Evolutionary conservation across 2,329 filamentous ascomycete genomes (phyloP).

Genomic region (Passalora sequoiae): DNA sequence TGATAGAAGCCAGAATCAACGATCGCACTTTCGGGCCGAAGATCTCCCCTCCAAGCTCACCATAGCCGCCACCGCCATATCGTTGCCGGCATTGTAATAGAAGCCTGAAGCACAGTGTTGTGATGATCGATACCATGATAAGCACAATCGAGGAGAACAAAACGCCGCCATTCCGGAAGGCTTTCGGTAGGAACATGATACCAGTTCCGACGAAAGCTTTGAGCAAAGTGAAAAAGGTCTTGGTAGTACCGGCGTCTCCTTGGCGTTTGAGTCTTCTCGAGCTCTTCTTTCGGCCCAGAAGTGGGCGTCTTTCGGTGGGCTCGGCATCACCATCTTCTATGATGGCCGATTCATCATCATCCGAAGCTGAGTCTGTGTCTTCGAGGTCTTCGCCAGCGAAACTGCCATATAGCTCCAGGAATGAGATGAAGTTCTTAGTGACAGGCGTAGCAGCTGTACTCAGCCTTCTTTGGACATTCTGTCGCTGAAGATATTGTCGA

Average conservation of each 20-base stretch:
- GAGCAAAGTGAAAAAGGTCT: slow-evolving; percentile 72
- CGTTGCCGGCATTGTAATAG: slow-evolving; percentile 61
- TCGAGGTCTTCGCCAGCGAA: slow-evolving; percentile 69
- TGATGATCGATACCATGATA: slow-evolving; percentile 59
- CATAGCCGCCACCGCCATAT: slow-evolving; percentile 64
- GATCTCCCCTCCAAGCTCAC: slow-evolving; percentile 65
- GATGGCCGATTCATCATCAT: slow-evolving; percentile 51
- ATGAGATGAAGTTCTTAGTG: slow-evolving; percentile 67
- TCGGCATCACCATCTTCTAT: slow-evolving; percentile 54
- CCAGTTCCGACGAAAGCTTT: slow-evolving; percentile 77
- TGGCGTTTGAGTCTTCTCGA: slow-evolving; percentile 43
- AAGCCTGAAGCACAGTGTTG: slow-evolving; percentile 66
- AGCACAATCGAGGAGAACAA: slow-evolving; percentile 68
- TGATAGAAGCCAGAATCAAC: slow-evolving; percentile 64
- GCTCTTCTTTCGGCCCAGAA: slow-evolving; percentile 54
- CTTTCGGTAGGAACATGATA: slow-evolving; percentile 77
- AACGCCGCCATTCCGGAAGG: slow-evolving; percentile 72
- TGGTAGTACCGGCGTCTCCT: slow-evolving; percentile 62
- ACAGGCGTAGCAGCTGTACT: slow-evolving; percentile 49
- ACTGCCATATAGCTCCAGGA: slow-evolving; percentile 68
- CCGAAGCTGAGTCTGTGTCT: slow-evolving; percentile 44
- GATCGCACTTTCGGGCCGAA: slow-evolving; percentile 58
- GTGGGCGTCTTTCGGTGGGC: slow-evolving; percentile 54
- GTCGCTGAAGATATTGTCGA: slow-evolving; percentile 46
- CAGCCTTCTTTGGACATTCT: slow-evolving; percentile 40